Evolutionary conservation across 2,329 filamentous ascomycete genomes (phyloP).

Genomic region (Tolypocladium pustulatum): DNA sequence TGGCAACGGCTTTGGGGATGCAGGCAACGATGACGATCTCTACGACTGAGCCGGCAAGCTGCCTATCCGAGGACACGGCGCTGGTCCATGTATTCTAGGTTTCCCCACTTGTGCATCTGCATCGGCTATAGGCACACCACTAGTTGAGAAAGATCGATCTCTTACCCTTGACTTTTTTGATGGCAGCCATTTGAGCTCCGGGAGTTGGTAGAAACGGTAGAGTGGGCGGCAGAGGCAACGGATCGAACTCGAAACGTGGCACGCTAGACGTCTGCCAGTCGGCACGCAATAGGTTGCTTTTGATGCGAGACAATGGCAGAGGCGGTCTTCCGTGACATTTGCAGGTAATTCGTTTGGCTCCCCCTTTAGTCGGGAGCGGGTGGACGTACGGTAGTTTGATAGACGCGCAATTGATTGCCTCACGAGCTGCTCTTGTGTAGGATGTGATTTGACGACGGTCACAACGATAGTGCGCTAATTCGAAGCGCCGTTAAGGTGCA

Average conservation of each 20-base stretch:
- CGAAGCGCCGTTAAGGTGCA: background rate
- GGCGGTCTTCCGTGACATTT: background rate
- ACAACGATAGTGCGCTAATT: too few species aligned
- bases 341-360: background rate
- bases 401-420: slow-evolving; percentile 6
- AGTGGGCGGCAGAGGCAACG: slow-evolving; percentile 3
- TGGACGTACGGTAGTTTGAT: slow-evolving; percentile 3
- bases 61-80: slow-evolving; percentile 9
- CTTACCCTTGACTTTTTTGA: slow-evolving; percentile 11
- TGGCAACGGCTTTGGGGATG: slow-evolving; percentile 64
- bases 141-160: background rate
- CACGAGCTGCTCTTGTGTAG: background rate
- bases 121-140: slow-evolving; percentile 7
- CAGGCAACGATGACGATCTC: slow-evolving; percentile 90
- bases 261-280: slow-evolving; percentile 3
- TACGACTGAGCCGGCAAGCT: slow-evolving; percentile 63
- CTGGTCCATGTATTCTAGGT: slow-evolving; percentile 36
- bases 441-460: background rate
- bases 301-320: background rate
- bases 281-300: background rate
- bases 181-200: slow-evolving; percentile 15
- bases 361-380: background rate
- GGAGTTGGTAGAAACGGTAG: slow-evolving; percentile 25
- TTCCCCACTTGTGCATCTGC: slow-evolving; percentile 25
- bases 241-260: slow-evolving; percentile 3